phyloP scores from a whole-genome alignment of 176 grass and related monocot genomes.

The Olyra latifolia region DNA sequence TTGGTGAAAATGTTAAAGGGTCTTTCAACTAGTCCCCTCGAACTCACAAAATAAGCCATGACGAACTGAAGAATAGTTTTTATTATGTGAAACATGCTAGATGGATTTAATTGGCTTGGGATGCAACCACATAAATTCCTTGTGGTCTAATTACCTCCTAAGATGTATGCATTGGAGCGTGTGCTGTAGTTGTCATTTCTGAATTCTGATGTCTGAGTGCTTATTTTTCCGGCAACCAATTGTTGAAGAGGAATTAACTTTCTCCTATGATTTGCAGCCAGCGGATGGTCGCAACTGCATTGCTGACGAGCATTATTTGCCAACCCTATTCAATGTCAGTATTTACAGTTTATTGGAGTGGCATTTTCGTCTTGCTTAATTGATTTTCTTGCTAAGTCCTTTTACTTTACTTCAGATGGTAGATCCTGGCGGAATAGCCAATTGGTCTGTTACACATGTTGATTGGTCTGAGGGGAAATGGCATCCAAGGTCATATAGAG shows the following conservation, averaged over 20 bases:
- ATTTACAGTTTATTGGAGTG: conserved; percentile 39
- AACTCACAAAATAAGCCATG: conserved; percentile 11
- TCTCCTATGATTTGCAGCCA: conserved; percentile 61
- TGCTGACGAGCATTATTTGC: conserved; percentile 99
- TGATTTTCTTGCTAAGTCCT: conserved; percentile 21
- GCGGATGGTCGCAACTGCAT: conserved; percentile 86
- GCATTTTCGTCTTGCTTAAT: conserved; percentile 8
- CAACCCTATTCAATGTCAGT: conserved; percentile 87
- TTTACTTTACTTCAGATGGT: conserved; percentile 65
- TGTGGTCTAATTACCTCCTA: neutral
- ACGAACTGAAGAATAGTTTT: conserved; percentile 8
- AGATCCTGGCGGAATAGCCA: conserved; percentile 87
- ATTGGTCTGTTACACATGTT: conserved; percentile 97
- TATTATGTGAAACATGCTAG: neutral
- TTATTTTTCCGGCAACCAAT: conserved; percentile 9
- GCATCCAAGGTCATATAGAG: conserved; percentile 87
- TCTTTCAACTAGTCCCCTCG: conserved; percentile 19
- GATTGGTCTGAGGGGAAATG: conserved; percentile 99
- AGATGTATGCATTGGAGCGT: neutral
- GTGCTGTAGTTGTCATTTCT: neutral
- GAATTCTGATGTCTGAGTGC: neutral
- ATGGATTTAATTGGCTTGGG: neutral
- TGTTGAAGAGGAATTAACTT: conserved; percentile 19
- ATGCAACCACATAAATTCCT: neutral
- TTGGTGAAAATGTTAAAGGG: neutral